Evolutionary conservation across 1,139 yeast species (phyloP), one percentile per base, ranked within the genome.

Genomic region (Saccharomyces hybrid): DNA sequence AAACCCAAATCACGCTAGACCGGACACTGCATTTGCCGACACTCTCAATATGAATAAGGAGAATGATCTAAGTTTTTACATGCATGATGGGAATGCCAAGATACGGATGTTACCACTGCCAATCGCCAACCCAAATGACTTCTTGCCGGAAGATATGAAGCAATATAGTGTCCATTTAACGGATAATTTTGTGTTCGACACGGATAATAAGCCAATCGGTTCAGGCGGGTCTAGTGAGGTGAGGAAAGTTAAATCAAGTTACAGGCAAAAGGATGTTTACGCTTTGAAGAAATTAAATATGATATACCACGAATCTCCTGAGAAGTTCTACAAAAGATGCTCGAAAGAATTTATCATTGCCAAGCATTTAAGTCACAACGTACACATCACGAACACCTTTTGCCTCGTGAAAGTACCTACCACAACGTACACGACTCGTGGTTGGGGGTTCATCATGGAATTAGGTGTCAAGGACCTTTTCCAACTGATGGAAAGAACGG

Each of bases 401-500:
- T 81, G 81, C 25, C 64, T 85, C 46, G 71, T 85, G 23, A 76
- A 82, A 55, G 76, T 85, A 34, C 87, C 84, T 55, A 76, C 84
- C 2, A 78, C 81, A 29, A 74, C 76, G 4, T 74, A 73, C 55
- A 70, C 85, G 56, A 76, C 82, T 3, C 72, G 91, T 59, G 86
- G 89, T 2, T 86, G 95, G 95, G 93, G 91, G 3, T 80, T 85
- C 65, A 77, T 84, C 3, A 73, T 86, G 74, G 89, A 85, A 61
- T 77, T 70, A 56, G 85, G 90, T 65, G 73, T 72, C 32, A 88
- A 88, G 9, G 96, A 88, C 63, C 72, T 87, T 49, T 87, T 83
- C 65, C 82, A 82, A 59, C 70, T 83, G 49, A 81, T 87, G 51
- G 75, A 80, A 51, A 71, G 76, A 54, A 72, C 72, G 1, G 75